Evolutionary conservation across 306 rosid species (phyloP), one percentile per base, ranked within the genome.

Genomic region (Fragaria iinumae): DNA sequence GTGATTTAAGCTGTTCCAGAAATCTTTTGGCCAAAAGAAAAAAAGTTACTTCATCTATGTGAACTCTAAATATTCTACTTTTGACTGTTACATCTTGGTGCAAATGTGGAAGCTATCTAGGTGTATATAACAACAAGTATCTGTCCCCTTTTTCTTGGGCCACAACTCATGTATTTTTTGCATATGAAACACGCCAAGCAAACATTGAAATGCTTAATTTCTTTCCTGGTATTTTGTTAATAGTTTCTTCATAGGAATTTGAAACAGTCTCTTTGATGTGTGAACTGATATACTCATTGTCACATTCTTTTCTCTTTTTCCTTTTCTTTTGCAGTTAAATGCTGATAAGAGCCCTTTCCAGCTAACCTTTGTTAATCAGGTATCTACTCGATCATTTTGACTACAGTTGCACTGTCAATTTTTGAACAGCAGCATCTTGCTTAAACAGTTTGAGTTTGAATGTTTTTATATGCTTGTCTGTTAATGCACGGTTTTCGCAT

Each of bases 291-390:
- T 43, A 29, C 86, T 88, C 74, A 80, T 77, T 66, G 38, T 63
- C 60, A 50, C 44, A 69, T 56, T 75, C 68, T 77, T 80, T 38
- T 72, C 75, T 34, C 76, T 38, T 4, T 72, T 60, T 16, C 20
- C 81, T 76, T 49, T 84, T 76, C 32, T 59, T 53, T 71, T 53
- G 86, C 98, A 96, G 99, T 89, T 96, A 87, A 96, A 96, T 88
- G 93, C 84, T 69, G 97, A 91, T 43, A 96, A 96, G 90, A 96
- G 99, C 71, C 98, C 98, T 85, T 93, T 93, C 84, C 97, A 88
- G 72, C 88, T 97, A 82, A 96, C 96, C 25, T 96, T 96, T 88
- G 98, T 93, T 80, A 91, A 96, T 84, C 99, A 96, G 98, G 99
- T 96, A 82, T 71, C 53, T 39, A 49, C 77, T 69, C 8, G 44